Conservation (phyloP, 331 rosid genomes). For the Quercus tomentella region DNA sequence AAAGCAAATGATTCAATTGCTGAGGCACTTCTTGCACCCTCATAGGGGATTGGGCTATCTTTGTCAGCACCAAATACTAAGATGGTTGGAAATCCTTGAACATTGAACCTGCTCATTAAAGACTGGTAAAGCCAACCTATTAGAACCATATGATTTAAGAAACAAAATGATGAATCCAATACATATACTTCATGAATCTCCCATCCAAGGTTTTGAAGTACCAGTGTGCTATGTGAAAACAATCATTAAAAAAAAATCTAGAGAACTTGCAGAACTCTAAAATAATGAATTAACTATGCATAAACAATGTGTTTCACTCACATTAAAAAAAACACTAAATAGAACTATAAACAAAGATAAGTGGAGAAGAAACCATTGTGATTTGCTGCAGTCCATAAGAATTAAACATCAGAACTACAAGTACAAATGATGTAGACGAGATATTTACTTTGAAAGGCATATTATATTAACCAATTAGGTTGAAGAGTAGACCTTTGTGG, state of each 20-base stretch:
- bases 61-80: slow-evolving; percentile 94
- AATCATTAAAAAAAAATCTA: not conserved
- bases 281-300: not conserved
- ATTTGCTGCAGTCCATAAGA: not conserved
- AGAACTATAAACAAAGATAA: not conserved
- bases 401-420: not conserved
- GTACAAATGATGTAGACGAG: not conserved
- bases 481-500: not conserved
- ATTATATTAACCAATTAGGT: not conserved
- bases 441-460: not conserved
- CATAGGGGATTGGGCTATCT: slow-evolving; percentile 82
- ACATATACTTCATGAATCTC: not conserved
- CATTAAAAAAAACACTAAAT: not conserved
- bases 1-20: slow-evolving; percentile 88
- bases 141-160: slow-evolving; percentile 27
- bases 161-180: not conserved
- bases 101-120: slow-evolving; percentile 92
- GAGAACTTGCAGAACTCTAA: not conserved
- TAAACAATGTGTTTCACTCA: not conserved
- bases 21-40: slow-evolving; percentile 84
- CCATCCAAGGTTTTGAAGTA: not conserved
- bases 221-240: not conserved
- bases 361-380: not conserved
- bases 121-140: slow-evolving; percentile 56
- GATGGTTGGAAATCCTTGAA: slow-evolving; percentile 97